phyloP scores from a whole-genome alignment of 768 basidiomycete genomes.

The Leccinum sublutescens region DNA sequence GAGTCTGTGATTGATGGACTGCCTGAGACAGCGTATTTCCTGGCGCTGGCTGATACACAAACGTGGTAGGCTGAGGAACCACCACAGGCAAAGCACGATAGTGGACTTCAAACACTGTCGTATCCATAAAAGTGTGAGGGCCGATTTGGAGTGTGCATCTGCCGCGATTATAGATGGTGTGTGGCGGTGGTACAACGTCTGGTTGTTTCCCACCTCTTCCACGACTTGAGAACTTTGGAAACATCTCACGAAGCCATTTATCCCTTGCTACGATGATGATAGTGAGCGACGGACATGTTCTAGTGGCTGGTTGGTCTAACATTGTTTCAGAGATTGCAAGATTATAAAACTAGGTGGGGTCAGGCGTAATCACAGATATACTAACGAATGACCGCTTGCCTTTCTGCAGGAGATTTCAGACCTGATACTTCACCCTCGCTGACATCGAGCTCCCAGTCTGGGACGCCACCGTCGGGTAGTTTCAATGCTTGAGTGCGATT shows the following conservation, averaged over 20 bases:
- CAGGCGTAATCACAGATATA: conserved; percentile 3
- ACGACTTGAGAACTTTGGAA: conserved; percentile 71
- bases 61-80: conserved; percentile 23
- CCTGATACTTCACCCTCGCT: conserved; percentile 40
- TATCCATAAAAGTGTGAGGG: conserved; percentile 69
- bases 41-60: conserved; percentile 28
- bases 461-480: conserved; percentile 55
- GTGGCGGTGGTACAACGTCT: conserved; percentile 56
- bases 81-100: conserved; percentile 46
- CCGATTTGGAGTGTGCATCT: conserved; percentile 72
- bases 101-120: conserved; percentile 69
- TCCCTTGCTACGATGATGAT: conserved; percentile 53
- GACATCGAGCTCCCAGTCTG: conserved; percentile 58
- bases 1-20: conserved; percentile 25
- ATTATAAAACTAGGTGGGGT: conserved; percentile 51
- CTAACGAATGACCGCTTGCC: conserved; percentile 36
- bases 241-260: conserved; percentile 61
- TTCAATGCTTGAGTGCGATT: conserved; percentile 28
- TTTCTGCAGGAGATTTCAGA: conserved; percentile 54
- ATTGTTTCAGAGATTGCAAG: conserved; percentile 69
- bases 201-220: conserved; percentile 56
- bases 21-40: conserved; percentile 29
- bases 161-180: conserved; percentile 63
- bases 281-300: conserved; percentile 15
- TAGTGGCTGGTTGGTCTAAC: conserved; percentile 33